These are phyloP conservation scores for Colletotrichum lini DNA, from an alignment of 2,329 filamentous ascomycete genomes.

Conservation along the genomic window DNA sequence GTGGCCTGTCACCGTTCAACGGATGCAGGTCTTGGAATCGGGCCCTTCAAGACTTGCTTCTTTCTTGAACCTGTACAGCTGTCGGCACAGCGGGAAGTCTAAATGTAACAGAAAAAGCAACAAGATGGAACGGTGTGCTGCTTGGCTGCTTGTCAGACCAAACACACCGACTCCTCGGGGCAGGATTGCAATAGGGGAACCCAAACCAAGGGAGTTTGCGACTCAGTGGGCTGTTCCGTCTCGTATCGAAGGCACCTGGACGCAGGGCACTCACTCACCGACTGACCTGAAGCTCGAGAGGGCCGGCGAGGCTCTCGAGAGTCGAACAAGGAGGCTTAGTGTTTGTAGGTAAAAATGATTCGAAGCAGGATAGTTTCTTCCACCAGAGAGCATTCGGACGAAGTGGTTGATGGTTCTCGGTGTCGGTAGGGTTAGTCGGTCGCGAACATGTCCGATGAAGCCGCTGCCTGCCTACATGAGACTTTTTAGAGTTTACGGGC, in stretches of 20 bases:
- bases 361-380: slow-evolving; percentile 25
- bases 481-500: slow-evolving; percentile 21
- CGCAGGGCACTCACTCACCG: slow-evolving; percentile 20
- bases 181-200: neutral
- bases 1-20: neutral
- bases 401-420: slow-evolving; percentile 1
- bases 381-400: neutral
- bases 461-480: slow-evolving; percentile 9
- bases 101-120: slow-evolving; percentile 20
- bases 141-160: slow-evolving; percentile 16
- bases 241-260: slow-evolving; percentile 17
- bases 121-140: slow-evolving; percentile 26
- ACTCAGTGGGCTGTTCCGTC: slow-evolving; percentile 15
- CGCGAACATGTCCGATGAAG: neutral
- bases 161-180: neutral
- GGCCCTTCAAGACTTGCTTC: neutral
- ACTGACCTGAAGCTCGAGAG: slow-evolving; percentile 7
- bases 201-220: neutral
- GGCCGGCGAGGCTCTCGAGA: neutral
- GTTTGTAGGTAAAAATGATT: neutral
- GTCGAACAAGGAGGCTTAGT: too few species aligned
- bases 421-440: neutral
- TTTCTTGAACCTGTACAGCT: slow-evolving; percentile 10
- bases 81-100: slow-evolving; percentile 16
- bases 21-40: slow-evolving; percentile 4